Conservation (phyloP, 2,329 filamentous ascomycete species). For the Zymoseptoria ardabiliae region DNA sequence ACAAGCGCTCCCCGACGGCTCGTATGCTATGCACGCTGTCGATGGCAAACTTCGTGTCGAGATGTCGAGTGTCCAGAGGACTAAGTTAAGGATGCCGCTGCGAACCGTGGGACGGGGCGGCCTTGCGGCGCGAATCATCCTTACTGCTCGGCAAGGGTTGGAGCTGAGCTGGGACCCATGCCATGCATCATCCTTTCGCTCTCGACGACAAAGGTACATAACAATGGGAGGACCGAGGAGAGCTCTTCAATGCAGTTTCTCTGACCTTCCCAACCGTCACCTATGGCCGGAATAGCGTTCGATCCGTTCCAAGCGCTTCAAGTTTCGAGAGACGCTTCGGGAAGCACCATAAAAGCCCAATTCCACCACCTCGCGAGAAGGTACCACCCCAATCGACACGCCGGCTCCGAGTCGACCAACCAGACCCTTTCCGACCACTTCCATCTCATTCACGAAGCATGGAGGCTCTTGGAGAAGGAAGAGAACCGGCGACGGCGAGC, state of each 20-base stretch:
- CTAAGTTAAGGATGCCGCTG: neutral
- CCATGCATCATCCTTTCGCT: neutral
- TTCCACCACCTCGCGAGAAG: slow-evolving; percentile 86
- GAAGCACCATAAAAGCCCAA: slow-evolving; percentile 75
- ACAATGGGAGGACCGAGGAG: slow-evolving; percentile 1
- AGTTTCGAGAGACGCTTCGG: slow-evolving; percentile 62
- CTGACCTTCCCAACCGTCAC: neutral
- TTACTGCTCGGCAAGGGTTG: neutral
- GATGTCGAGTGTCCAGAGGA: neutral
- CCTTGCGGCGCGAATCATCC: neutral
- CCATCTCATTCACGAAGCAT: slow-evolving; percentile 26
- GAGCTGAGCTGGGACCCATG: neutral
- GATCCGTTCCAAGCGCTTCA: slow-evolving; percentile 81
- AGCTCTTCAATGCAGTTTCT: slow-evolving; percentile 15
- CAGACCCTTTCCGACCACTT: slow-evolving; percentile 23
- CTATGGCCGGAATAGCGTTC: slow-evolving; percentile 17
- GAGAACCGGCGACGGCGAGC: slow-evolving; percentile 23
- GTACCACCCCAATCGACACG: slow-evolving; percentile 59
- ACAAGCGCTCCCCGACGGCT: neutral
- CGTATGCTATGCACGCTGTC: neutral
- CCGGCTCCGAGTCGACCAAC: slow-evolving; percentile 36
- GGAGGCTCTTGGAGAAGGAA: slow-evolving; percentile 22
- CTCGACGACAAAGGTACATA: slow-evolving; percentile 1
- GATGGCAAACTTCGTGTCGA: neutral
- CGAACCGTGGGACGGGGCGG: neutral